Conservation (phyloP, 441 rosid species). For the Aquilaria agallochum region DNA sequence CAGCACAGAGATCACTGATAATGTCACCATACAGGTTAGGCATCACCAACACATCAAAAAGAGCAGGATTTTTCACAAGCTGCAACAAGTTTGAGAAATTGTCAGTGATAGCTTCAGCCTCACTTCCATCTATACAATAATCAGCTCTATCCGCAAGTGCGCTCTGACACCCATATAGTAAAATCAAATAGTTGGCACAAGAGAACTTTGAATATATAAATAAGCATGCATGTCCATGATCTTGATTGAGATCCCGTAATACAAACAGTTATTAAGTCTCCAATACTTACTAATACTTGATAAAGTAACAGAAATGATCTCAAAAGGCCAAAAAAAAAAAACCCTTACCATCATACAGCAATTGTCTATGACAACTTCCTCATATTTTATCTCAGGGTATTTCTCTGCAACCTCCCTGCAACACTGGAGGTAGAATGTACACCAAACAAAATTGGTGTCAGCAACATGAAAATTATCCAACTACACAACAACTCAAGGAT, state of each 20-base stretch:
- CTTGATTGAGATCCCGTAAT: too few relatives aligned
- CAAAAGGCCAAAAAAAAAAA: not conserved
- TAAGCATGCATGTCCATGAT: too few relatives aligned
- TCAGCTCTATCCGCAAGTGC: too few relatives aligned
- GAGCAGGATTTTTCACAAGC: slow-evolving; percentile 97
- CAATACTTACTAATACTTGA: too few relatives aligned
- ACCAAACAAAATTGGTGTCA: slow-evolving; percentile 5
- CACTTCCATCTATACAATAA: not conserved
- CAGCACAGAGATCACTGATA: slow-evolving; percentile 97
- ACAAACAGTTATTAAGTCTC: too few relatives aligned
- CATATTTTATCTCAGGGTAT: slow-evolving; percentile 92
- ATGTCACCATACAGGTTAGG: slow-evolving; percentile 99
- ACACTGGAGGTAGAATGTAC: slow-evolving; percentile 47
- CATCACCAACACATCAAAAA: slow-evolving; percentile 96
- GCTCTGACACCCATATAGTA: too few relatives aligned
- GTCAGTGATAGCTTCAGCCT: slow-evolving; percentile 6
- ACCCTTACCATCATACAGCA: slow-evolving; percentile 95
- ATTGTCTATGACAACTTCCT: slow-evolving; percentile 98
- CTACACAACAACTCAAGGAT: not conserved
- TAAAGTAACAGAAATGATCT: too few relatives aligned
- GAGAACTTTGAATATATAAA: too few relatives aligned
- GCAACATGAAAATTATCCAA: slow-evolving; percentile 3
- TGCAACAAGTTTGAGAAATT: slow-evolving; percentile 23
- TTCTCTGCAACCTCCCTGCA: slow-evolving; percentile 94
- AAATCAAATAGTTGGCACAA: too few relatives aligned